Percentiles rank a stretch among this genome's conserved stretches.
Evolutionary conservation across 495 filamentous ascomycete species (phyloP).

Genomic region (Penicillium silybi): DNA sequence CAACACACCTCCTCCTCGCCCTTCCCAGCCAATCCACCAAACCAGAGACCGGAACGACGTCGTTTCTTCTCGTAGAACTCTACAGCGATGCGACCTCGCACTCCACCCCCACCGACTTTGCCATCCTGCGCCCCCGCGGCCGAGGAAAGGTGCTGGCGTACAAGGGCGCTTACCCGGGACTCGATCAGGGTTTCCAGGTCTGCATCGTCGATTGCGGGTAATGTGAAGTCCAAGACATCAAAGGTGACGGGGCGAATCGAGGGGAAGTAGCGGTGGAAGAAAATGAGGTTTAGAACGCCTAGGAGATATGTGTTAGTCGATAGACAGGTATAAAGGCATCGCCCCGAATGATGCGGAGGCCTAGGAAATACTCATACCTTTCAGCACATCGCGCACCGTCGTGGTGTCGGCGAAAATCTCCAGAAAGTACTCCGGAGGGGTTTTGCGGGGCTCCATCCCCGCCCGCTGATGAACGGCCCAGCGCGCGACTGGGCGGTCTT

Average conservation of each 20-base stretch:
- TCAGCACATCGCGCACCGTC: conserved; percentile 84
- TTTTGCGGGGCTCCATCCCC: conserved; percentile 56
- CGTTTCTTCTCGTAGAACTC: conserved; percentile 94
- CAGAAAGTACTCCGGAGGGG: conserved; percentile 76
- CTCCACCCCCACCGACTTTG: conserved; percentile 40
- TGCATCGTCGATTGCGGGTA: conserved; percentile 80
- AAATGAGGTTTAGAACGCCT: conserved; percentile 96
- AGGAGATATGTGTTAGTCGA: neutral
- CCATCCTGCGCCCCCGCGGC: conserved; percentile 46
- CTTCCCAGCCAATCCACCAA: conserved; percentile 53
- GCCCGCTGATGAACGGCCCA: conserved; percentile 20
- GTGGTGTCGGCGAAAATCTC: conserved; percentile 79
- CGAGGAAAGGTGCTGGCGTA: conserved; percentile 54
- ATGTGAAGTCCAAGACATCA: conserved; percentile 87
- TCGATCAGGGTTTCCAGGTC: conserved; percentile 93
- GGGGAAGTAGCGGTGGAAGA: conserved; percentile 97
- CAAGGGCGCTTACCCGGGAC: conserved; percentile 70
- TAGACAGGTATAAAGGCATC: neutral
- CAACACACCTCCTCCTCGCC: conserved; percentile 91
- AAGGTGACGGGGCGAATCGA: conserved; percentile 76
- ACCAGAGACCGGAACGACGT: conserved; percentile 69
- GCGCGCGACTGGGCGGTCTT: conserved; percentile 7
- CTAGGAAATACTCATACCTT: conserved; percentile 53
- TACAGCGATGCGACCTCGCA: conserved; percentile 76
- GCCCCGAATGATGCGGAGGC: neutral